Percentiles rank a stretch among this genome's conserved stretches.
These are phyloP conservation scores for Rhizopus stolonifer DNA, from an alignment of 371 early-diverging fungal species.

Conservation along the genomic window DNA sequence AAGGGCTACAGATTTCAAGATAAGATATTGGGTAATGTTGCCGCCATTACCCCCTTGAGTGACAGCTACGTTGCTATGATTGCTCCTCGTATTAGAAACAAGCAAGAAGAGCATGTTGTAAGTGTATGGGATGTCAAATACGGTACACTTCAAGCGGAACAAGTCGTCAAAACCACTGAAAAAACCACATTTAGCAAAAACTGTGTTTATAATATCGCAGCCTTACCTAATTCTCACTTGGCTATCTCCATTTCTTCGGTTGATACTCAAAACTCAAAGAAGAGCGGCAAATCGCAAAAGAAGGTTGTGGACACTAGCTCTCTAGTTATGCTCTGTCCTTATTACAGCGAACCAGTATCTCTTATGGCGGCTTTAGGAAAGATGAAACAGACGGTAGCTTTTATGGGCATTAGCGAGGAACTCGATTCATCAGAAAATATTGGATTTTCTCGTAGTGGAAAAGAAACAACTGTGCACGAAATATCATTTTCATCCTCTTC, in stretches of 20 bases:
- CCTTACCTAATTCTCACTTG: conserved; percentile 41
- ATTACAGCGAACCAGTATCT: conserved; percentile 65
- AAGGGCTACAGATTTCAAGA: conserved; percentile 29
- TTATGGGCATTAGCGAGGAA: conserved; percentile 39
- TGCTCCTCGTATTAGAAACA: conserved; percentile 38
- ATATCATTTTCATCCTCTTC: conserved; percentile 3
- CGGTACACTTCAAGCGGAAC: conserved; percentile 66
- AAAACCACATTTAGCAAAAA: conserved; percentile 22
- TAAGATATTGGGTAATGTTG: conserved; percentile 25
- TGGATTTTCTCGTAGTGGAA: conserved; percentile 39
- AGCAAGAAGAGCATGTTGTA: conserved; percentile 55
- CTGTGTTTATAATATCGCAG: conserved; percentile 37
- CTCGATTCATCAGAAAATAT: conserved; percentile 18
- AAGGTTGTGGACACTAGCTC: conserved; percentile 48
- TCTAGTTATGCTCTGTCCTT: conserved; percentile 57
- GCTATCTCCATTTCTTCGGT: conserved; percentile 39
- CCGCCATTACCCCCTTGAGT: conserved; percentile 38
- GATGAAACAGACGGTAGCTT: conserved; percentile 55
- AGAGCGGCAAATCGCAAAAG: conserved; percentile 29
- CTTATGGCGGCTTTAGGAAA: conserved; percentile 68
- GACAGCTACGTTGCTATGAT: conserved; percentile 60
- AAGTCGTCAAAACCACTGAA: conserved; percentile 26
- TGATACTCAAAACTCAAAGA: conserved; percentile 17
- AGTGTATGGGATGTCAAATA: conserved; percentile 75
- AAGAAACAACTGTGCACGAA: conserved; percentile 20